These are phyloP conservation scores for Ambrosiella xylebori DNA, from an alignment of 2,329 filamentous ascomycete species.

Conservation along the genomic window DNA sequence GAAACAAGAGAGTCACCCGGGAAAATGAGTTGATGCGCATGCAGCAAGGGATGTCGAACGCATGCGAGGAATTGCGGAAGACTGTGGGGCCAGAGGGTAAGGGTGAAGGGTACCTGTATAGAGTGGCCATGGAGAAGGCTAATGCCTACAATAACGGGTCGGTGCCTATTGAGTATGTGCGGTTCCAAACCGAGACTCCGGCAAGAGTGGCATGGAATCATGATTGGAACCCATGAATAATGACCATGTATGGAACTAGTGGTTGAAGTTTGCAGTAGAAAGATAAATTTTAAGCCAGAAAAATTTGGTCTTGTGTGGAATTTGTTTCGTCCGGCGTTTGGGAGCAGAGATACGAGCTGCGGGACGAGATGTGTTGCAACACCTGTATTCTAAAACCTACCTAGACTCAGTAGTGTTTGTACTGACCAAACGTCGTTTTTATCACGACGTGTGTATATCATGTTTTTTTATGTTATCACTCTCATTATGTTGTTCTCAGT, in stretches of 20 bases:
- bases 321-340: background rate
- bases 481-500: background rate
- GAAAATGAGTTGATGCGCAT: constrained; percentile 58
- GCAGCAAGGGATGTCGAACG: constrained; percentile 67
- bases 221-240: constrained; percentile 52
- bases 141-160: constrained; percentile 55
- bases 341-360: background rate
- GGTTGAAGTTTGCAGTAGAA: background rate
- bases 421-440: background rate
- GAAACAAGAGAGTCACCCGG: constrained; percentile 45
- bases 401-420: background rate
- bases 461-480: background rate
- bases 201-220: constrained; percentile 75
- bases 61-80: constrained; percentile 66
- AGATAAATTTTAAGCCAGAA: background rate
- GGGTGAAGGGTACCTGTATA: constrained; percentile 58
- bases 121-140: constrained; percentile 81
- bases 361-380: background rate
- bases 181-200: constrained; percentile 71
- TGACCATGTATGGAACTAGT: background rate
- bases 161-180: constrained; percentile 82
- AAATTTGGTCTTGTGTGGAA: background rate
- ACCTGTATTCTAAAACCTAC: constrained; percentile 5
- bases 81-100: constrained; percentile 38
- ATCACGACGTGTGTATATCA: background rate